Evolutionary conservation across 139 green algal species (phyloP).

Genomic region (Raphidocelis subcapitata): DNA sequence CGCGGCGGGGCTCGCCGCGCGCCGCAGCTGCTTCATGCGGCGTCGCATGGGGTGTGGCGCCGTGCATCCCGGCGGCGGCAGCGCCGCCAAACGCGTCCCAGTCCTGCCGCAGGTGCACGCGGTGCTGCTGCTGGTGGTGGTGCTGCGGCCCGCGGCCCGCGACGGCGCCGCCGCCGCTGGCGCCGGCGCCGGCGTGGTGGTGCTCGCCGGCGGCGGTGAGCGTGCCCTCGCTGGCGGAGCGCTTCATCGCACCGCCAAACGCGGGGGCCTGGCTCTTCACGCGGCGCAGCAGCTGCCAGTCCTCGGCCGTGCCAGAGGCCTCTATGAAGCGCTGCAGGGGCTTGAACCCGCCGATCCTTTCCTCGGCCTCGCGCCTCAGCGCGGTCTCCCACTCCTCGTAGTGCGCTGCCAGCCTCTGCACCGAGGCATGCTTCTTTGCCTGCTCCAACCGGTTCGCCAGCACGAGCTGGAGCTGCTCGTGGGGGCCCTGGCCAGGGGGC

Average conservation of each 20-base stretch:
- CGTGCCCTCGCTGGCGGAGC: conserved; percentile 37
- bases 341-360: conserved; percentile 40
- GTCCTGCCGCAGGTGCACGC: conserved; percentile 23
- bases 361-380: conserved; percentile 33
- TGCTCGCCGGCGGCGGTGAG: conserved; percentile 18
- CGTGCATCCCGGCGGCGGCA: background rate
- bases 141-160: too few species aligned
- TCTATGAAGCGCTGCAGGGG: conserved; percentile 37
- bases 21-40: background rate
- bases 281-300: conserved; percentile 43
- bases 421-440: conserved; percentile 21
- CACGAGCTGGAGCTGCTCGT: too few species aligned
- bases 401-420: conserved; percentile 23
- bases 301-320: conserved; percentile 22
- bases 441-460: conserved; percentile 3
- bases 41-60: background rate
- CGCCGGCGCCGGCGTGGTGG: conserved; percentile 2
- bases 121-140: too few species aligned
- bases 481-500: too few species aligned
- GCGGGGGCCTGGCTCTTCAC: conserved; percentile 19
- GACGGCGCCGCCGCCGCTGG: too few species aligned
- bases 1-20: conserved; percentile 16
- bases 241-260: conserved; percentile 34
- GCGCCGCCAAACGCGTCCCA: conserved; percentile 21
- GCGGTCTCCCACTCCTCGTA: conserved; percentile 46